Evolutionary conservation across 768 basidiomycete genomes (phyloP).

Genomic region (Boletus subparvulus): DNA sequence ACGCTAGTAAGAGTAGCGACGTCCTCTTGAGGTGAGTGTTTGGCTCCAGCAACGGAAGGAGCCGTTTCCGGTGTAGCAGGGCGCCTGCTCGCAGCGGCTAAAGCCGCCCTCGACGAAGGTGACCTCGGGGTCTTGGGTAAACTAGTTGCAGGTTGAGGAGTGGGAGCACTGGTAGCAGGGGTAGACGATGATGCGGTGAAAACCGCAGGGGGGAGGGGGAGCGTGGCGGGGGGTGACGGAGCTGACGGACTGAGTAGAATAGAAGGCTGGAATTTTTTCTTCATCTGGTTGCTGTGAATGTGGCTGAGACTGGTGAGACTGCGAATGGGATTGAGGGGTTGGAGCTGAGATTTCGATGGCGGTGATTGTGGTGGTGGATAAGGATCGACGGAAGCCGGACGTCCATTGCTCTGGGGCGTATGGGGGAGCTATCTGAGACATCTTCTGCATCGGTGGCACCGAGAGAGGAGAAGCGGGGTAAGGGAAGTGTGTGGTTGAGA

Average conservation of each 20-base stretch:
- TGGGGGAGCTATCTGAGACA: constrained; percentile 19
- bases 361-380: constrained; percentile 16
- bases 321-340: constrained; percentile 11
- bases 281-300: constrained; percentile 10
- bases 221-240: constrained; percentile 14
- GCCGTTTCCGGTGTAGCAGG: constrained; percentile 38
- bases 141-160: constrained; percentile 41
- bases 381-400: constrained; percentile 32
- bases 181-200: constrained; percentile 46
- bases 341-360: constrained; percentile 9
- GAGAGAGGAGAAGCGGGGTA: constrained; percentile 8
- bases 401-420: constrained; percentile 27
- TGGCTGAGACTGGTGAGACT: constrained; percentile 4
- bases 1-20: constrained; percentile 26
- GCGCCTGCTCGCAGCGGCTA: constrained; percentile 29
- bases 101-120: constrained; percentile 54
- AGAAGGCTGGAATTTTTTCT: constrained; percentile 17
- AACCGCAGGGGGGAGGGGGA: constrained; percentile 45
- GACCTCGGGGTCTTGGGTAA: constrained; percentile 73
- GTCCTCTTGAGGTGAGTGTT: constrained; percentile 37
- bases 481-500: constrained; percentile 4
- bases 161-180: constrained; percentile 46
- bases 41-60: constrained; percentile 32
- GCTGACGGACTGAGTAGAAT: constrained; percentile 26
- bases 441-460: constrained; percentile 20